Base-by-base conservation (phyloP, 768 basidiomycete genomes). In the Agrocybe pediades region DNA sequence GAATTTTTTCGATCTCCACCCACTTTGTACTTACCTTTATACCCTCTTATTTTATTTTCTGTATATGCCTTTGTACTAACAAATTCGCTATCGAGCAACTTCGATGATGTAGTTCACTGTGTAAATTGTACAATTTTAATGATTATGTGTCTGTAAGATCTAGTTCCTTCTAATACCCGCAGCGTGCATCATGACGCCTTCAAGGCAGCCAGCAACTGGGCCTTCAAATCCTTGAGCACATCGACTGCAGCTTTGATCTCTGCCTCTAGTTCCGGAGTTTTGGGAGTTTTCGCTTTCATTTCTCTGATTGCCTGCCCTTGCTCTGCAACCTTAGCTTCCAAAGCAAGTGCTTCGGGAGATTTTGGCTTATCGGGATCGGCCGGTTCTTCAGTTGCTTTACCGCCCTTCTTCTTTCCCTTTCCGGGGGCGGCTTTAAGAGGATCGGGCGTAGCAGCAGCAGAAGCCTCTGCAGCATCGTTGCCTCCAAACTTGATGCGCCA, bases 401-500 rank as follows among this genome's bases (percentile, higher is more conserved):
- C 72, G 24, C 74, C 74, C 68, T 90, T 86, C 63, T 80, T 82
- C 70, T 84, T 86, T 41, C 77, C 77, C 30, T 78, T 72, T 6
- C 71, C 77, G 20, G 77, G 77, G 20, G 74, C 66, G 16, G 71
- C 72, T 52, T 73, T 76, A 21, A 74, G 68, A 49, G 73, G 74
- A 55, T 80, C 74, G 61, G 67, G 70, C 36, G 66, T 69, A 9
- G 67, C 62, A 51, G 68, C 59, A 49, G 75, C 63, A 55, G 76
- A 50, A n/a, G 36, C 44, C 17, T n/a, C 24, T 41, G 46, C 42
- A 16, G 6, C 72, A 60, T 75, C 80, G 9, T 62, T 66, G 7
- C 96, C 96, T 2, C 88, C 88, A 62, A 95, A 99, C 68, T 84
- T 84, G 43, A 70, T 70, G 60, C 87, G 81, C 88, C 90, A 98